A percentile compares a stretch with the other conserved stretches of the same genome.
Evolutionary conservation across 805 yeast genomes (phyloP).

Genomic region (Candida boidinii): DNA sequence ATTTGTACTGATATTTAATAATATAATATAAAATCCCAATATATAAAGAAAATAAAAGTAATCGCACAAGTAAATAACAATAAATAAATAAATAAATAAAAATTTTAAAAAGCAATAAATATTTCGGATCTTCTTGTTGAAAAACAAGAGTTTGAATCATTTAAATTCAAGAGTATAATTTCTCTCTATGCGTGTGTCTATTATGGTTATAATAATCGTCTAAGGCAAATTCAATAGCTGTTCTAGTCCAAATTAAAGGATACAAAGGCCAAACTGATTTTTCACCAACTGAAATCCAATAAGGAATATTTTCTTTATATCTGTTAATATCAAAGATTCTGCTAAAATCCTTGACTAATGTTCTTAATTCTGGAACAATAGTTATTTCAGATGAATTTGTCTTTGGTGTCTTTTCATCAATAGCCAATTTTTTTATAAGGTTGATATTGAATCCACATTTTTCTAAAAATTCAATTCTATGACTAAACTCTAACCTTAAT

Average conservation of each 20-base stretch:
- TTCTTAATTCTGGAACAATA: conserved; percentile 78
- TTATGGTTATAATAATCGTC: conserved; percentile 67
- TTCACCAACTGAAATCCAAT: conserved; percentile 89
- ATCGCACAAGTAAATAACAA: no score
- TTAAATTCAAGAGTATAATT: no score
- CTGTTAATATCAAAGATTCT: conserved; percentile 72
- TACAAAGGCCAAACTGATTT: conserved; percentile 88
- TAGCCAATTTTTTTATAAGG: conserved; percentile 62
- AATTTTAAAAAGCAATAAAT: no score
- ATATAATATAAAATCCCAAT: no score
- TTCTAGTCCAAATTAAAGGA: conserved; percentile 77
- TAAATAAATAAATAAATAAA: no score
- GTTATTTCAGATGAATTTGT: conserved; percentile 74
- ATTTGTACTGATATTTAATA: no score
- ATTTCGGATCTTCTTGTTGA: no score
- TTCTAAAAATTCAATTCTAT: conserved; percentile 73
- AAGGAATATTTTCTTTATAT: conserved; percentile 63
- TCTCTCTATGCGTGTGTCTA: no score
- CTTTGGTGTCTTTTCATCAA: conserved; percentile 81
- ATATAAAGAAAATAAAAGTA: no score
- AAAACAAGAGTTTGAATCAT: no score
- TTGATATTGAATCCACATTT: conserved; percentile 68
- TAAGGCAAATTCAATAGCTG: conserved; percentile 81
- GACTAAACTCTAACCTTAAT: conserved; percentile 71
- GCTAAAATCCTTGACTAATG: conserved; percentile 62